phyloP scores from a whole-genome alignment of 2,329 filamentous ascomycete species.

The Scedosporium aurantiacum region DNA sequence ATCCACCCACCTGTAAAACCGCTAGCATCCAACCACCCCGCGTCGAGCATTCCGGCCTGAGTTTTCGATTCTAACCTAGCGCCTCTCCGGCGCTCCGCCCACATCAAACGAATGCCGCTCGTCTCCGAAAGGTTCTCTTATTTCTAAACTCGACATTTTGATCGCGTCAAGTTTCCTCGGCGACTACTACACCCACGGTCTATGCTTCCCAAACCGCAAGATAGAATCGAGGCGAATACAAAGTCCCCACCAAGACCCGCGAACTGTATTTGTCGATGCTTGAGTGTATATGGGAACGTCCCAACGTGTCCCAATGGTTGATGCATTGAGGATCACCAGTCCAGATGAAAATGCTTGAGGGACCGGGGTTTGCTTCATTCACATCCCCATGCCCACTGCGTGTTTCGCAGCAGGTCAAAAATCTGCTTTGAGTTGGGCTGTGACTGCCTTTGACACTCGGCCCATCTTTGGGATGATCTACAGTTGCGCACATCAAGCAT shows the following conservation, averaged over 20 bases:
- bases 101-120: not conserved
- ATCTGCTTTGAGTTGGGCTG: not conserved
- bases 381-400: not conserved
- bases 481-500: too few relatives aligned
- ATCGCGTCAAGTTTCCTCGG: too few relatives aligned
- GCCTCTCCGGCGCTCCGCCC: not conserved
- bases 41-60: not conserved
- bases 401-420: not conserved
- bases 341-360: not conserved
- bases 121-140: not conserved
- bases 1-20: not conserved
- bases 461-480: too few relatives aligned
- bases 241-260: too few relatives aligned
- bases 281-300: not conserved
- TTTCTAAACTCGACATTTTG: not conserved
- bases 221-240: too few relatives aligned
- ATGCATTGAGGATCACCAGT: not conserved
- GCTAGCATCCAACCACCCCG: not conserved
- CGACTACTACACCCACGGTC: too few relatives aligned
- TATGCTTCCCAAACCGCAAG: too few relatives aligned
- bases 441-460: not conserved
- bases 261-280: too few relatives aligned
- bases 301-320: not conserved
- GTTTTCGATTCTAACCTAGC: not conserved
- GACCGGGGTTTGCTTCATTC: not conserved